These are phyloP conservation scores for Xylariomycetidae sp. DNA, from an alignment of 2,329 filamentous ascomycete genomes.

Conservation along the genomic window DNA sequence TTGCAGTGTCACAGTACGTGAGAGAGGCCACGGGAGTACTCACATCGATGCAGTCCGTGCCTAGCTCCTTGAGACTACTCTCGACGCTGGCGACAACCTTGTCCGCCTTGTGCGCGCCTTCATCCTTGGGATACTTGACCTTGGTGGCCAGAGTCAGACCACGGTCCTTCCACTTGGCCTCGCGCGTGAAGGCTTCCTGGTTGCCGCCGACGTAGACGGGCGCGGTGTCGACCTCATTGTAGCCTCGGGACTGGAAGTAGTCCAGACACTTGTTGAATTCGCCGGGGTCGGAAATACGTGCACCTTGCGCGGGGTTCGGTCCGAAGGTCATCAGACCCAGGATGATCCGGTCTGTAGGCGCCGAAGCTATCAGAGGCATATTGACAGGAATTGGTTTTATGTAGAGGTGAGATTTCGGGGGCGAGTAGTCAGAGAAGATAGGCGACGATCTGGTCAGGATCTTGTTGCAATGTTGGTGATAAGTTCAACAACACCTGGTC, in stretches of 20 bases:
- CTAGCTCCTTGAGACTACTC: constrained; percentile 65
- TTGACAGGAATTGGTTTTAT: constrained; percentile 17
- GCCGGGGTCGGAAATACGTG: constrained; percentile 62
- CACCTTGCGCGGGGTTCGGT: constrained; percentile 55
- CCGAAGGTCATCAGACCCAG: constrained; percentile 86
- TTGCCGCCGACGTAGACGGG: constrained; percentile 65
- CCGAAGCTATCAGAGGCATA: constrained; percentile 43
- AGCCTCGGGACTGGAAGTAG: constrained; percentile 71
- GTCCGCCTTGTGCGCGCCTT: constrained; percentile 58
- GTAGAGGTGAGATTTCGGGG: too few relatives aligned
- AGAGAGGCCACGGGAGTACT: too few relatives aligned
- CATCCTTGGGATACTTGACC: constrained; percentile 55
- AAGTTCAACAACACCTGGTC: too few relatives aligned
- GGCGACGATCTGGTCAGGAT: too few relatives aligned
- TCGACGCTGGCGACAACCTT: constrained; percentile 63
- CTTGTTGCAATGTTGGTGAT: too few relatives aligned
- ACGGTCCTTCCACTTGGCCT: constrained; percentile 73
- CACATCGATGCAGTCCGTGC: constrained; percentile 67
- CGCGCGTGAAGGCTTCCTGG: constrained; percentile 74
- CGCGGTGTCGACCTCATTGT: constrained; percentile 83
- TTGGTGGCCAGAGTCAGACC: constrained; percentile 78
- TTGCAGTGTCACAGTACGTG: too few relatives aligned
- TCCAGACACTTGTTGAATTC: constrained; percentile 71
- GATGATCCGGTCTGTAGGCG: constrained; percentile 63
- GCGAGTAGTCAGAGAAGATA: too few relatives aligned